Evolutionary conservation across 768 basidiomycete genomes (phyloP).

Genomic region (Rhizopogon salebrosus): DNA sequence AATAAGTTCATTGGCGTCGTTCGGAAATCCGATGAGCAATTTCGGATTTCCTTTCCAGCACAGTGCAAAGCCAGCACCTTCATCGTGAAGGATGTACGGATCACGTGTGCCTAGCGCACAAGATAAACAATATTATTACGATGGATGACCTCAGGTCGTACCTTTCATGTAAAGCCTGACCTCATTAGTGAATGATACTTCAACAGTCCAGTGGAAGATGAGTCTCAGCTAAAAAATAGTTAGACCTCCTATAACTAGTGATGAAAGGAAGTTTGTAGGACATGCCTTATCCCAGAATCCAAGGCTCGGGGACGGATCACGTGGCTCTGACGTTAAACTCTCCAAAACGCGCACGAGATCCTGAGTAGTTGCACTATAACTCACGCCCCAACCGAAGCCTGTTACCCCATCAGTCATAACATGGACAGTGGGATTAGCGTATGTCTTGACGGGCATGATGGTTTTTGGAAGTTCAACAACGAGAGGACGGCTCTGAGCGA

Average conservation of each 20-base stretch:
- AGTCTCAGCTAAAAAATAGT: constrained; percentile 52
- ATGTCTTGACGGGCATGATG: constrained; percentile 93
- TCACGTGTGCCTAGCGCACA: constrained; percentile 63
- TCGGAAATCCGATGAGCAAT: constrained; percentile 63
- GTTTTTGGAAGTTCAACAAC: constrained; percentile 76
- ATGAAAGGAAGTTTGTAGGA: not conserved
- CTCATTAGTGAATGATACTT: constrained; percentile 61
- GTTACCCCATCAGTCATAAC: constrained; percentile 63
- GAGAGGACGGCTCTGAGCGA: constrained; percentile 47
- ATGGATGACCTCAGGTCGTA: constrained; percentile 20
- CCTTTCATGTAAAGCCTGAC: constrained; percentile 87
- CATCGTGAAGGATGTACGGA: constrained; percentile 63
- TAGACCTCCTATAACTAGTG: not conserved
- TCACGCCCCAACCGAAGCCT: constrained; percentile 84
- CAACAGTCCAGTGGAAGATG: constrained; percentile 78
- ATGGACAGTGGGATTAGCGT: constrained; percentile 68
- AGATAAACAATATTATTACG: constrained; percentile 6
- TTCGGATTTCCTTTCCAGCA: constrained; percentile 77
- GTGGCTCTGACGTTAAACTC: constrained; percentile 67
- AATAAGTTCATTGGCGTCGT: constrained; percentile 70
- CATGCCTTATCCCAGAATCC: constrained; percentile 94
- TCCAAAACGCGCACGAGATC: constrained; percentile 84
- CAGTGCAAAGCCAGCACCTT: constrained; percentile 84
- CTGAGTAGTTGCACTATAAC: constrained; percentile 80
- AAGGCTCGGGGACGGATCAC: constrained; percentile 75